These are phyloP conservation scores for Silene vulgaris DNA, from an alignment of 179 eudicot species.

Conservation along the genomic window DNA sequence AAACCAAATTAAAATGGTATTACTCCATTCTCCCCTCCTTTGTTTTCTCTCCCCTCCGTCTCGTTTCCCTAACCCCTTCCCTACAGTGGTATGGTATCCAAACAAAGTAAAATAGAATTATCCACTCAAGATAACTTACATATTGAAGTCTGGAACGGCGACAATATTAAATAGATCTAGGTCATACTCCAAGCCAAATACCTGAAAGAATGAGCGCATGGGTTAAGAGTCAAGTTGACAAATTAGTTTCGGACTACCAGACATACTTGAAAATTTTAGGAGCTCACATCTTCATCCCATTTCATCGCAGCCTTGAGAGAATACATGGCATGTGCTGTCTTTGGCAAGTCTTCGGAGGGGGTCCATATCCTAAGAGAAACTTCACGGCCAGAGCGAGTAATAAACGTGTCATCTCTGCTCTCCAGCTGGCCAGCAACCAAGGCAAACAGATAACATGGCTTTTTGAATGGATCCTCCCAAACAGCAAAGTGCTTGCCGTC, in stretches of 20 bases:
- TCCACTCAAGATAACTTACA: slow-evolving; percentile 46
- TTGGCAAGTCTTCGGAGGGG: slow-evolving; percentile 76
- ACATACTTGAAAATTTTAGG: slow-evolving; percentile 9
- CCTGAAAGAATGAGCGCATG: slow-evolving; percentile 35
- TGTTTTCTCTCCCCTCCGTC: no score
- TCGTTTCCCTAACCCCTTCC: no score
- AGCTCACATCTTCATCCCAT: slow-evolving; percentile 96
- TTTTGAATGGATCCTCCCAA: slow-evolving; percentile 98
- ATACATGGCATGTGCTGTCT: slow-evolving; percentile 96
- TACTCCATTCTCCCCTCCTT: no score
- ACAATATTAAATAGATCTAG: slow-evolving; percentile 90
- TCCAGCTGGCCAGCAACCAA: slow-evolving; percentile 87
- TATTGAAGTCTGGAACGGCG: slow-evolving; percentile 98
- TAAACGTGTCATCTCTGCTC: slow-evolving; percentile 87
- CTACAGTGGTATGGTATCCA: not conserved
- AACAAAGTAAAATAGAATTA: not conserved
- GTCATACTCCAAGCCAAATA: slow-evolving; percentile 96
- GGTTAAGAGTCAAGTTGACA: slow-evolving; percentile 8
- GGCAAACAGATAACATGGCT: slow-evolving; percentile 94
- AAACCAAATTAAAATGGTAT: not conserved
- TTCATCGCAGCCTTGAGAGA: slow-evolving; percentile 98
- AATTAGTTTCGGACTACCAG: slow-evolving; percentile 13
- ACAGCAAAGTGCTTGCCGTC: slow-evolving; percentile 73
- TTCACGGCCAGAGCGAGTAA: slow-evolving; percentile 82
- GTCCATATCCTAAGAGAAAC: slow-evolving; percentile 91